Evolutionary conservation across 805 yeast species (phyloP).

Genomic region (Torulaspora maleeae): DNA sequence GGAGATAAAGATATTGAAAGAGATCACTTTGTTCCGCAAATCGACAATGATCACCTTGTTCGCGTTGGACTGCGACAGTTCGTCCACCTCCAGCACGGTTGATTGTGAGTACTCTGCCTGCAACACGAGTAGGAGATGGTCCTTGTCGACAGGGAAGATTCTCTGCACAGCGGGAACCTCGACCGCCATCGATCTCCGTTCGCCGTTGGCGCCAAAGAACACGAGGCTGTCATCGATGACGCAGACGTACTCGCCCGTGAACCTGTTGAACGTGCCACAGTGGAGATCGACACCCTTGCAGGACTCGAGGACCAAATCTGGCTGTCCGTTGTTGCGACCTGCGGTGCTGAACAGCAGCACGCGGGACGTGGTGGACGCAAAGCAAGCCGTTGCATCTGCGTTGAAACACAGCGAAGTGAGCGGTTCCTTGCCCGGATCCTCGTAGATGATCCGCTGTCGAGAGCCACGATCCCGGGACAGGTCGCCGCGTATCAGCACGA

Average conservation of each 20-base stretch:
- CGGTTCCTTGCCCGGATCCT: conserved; percentile 59
- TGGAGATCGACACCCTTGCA: conserved; percentile 43
- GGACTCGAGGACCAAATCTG: conserved; percentile 45
- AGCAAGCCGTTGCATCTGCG: conserved; percentile 48
- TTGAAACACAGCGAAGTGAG: conserved; percentile 69
- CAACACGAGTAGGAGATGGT: conserved; percentile 58
- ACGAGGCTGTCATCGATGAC: conserved; percentile 61
- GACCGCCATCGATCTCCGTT: conserved; percentile 50
- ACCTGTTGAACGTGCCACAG: conserved; percentile 40
- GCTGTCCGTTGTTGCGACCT: conserved; percentile 71
- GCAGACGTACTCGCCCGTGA: conserved; percentile 52
- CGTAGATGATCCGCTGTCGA: conserved; percentile 74
- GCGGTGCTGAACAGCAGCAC: conserved; percentile 68
- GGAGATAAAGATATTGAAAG: conserved; percentile 65
- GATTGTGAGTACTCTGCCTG: conserved; percentile 39
- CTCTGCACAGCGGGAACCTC: conserved; percentile 51
- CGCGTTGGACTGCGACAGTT: conserved; percentile 35
- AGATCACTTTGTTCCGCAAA: conserved; percentile 59
- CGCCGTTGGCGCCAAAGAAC: conserved; percentile 54
- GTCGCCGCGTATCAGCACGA: conserved; percentile 82
- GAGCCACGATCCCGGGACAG: conserved; percentile 83
- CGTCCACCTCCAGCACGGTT: conserved; percentile 32
- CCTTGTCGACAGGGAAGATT: conserved; percentile 43
- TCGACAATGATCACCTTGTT: conserved; percentile 67
- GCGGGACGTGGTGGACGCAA: conserved; percentile 69